Conservation (phyloP, 108 stramenopile genomes). For the Nitzschia sp. region DNA sequence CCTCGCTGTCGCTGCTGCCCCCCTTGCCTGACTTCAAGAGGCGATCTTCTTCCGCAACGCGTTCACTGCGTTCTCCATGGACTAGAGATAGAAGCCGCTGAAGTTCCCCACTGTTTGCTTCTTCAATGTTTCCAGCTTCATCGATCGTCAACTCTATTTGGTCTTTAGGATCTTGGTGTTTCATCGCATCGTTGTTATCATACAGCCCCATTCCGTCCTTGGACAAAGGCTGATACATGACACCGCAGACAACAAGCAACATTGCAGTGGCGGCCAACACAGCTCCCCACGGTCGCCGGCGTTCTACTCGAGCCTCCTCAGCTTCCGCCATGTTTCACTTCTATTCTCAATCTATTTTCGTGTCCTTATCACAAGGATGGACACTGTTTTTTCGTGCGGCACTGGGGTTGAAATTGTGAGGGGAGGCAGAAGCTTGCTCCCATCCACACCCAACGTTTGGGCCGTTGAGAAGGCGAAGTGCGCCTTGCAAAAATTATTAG, state of each 20-base stretch:
- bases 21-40: background rate
- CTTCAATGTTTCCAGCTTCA: slow-evolving; percentile 6
- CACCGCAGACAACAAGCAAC: slow-evolving; percentile 10
- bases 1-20: background rate
- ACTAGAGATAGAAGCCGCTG: slow-evolving; percentile 11
- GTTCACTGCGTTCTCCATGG: background rate
- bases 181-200: background rate
- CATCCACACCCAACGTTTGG: too few species aligned
- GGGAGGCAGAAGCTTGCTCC: background rate
- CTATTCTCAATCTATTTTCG: too few species aligned
- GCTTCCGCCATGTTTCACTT: slow-evolving; percentile 6
- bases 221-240: slow-evolving; percentile 12
- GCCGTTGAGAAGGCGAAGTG: too few species aligned
- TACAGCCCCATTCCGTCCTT: background rate
- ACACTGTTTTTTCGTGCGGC: too few species aligned
- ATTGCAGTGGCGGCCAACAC: slow-evolving; percentile 10
- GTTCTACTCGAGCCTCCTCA: background rate
- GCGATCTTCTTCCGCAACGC: background rate
- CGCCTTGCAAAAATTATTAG: too few species aligned
- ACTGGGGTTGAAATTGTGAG: background rate
- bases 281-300: slow-evolving; percentile 12
- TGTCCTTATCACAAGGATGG: too few species aligned
- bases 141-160: slow-evolving; percentile 8
- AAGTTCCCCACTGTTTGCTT: background rate
- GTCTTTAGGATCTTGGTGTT: background rate